These are phyloP conservation scores for Trifolium subterraneum DNA, from an alignment of 306 rosid genomes.

Conservation along the genomic window DNA sequence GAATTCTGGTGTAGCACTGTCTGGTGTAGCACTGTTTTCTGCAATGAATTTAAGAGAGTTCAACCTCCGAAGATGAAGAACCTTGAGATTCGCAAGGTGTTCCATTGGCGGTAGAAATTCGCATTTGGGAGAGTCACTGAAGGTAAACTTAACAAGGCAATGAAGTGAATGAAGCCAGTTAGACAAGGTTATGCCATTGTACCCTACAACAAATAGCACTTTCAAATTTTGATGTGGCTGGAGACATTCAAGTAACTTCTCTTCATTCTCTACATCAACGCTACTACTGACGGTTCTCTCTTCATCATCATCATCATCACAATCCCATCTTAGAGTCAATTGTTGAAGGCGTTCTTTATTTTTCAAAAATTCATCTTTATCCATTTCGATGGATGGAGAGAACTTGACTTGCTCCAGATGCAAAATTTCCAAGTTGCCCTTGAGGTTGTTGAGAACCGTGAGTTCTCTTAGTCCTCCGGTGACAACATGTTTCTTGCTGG, in stretches of 20 bases:
- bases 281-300: neutral
- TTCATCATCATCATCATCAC: neutral
- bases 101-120: neutral
- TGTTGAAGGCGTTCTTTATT: neutral
- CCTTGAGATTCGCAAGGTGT: neutral
- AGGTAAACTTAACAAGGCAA: constrained; percentile 6
- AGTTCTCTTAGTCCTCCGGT: neutral
- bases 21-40: neutral
- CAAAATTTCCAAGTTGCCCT: neutral
- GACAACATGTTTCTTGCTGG: neutral
- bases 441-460: neutral
- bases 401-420: neutral
- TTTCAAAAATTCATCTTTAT: neutral
- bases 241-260: neutral
- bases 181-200: neutral
- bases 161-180: neutral
- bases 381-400: neutral
- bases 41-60: neutral
- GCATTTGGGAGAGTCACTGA: neutral
- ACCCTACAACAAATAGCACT: neutral
- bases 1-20: neutral
- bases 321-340: constrained; percentile 8
- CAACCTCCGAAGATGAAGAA: constrained; percentile 8
- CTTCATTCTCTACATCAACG: neutral
- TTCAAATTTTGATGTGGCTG: neutral